Conservation (phyloP, 2,329 filamentous ascomycete species). For the Colletotrichum sp. region DNA sequence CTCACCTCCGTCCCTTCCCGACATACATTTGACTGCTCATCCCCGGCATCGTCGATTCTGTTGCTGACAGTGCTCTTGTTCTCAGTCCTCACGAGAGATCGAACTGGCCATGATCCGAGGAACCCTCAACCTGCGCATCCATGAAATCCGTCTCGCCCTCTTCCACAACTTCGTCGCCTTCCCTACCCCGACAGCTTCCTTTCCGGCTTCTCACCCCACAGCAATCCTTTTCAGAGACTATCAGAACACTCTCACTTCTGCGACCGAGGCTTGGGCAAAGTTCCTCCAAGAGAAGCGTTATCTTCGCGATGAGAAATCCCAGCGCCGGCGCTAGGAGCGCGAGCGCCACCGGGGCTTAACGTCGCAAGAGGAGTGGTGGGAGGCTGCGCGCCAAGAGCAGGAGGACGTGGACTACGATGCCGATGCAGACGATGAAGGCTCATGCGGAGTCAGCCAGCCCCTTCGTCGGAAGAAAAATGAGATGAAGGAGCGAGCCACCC, state of each 20-base stretch:
- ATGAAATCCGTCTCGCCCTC: background rate
- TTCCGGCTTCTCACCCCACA: background rate
- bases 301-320: background rate
- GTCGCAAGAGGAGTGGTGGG: background rate
- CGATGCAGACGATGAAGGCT: background rate
- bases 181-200: background rate
- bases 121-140: background rate
- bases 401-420: background rate
- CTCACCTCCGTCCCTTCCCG: too few relatives aligned
- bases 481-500: background rate
- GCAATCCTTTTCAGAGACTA: background rate
- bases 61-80: background rate
- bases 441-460: fast-evolving
- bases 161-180: background rate
- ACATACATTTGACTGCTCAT: background rate
- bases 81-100: background rate
- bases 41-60: background rate
- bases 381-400: background rate
- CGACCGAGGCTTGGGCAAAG: background rate
- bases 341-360: background rate
- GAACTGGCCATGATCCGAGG: background rate
- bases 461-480: background rate
- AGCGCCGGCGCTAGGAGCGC: background rate
- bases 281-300: background rate
- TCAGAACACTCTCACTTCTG: background rate